phyloP scores from a whole-genome alignment of 2,329 filamentous ascomycete species.

The Aspergillus arachidicola region DNA sequence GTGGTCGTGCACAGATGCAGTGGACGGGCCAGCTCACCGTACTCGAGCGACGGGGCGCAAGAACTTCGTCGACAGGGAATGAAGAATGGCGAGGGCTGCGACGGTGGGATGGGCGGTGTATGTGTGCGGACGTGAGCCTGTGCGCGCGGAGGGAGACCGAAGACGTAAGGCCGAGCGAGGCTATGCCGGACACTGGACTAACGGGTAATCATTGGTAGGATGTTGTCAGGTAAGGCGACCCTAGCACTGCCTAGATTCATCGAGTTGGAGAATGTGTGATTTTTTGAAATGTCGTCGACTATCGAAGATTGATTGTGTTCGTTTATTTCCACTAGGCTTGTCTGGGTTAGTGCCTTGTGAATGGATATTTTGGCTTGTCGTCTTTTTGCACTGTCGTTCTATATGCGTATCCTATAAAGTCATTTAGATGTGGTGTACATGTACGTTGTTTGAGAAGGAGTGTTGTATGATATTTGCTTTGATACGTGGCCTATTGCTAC shows the following conservation, averaged over 20 bases:
- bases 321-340: neutral
- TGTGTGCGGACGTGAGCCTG: neutral
- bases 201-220: neutral
- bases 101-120: too few species aligned
- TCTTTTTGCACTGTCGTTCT: neutral
- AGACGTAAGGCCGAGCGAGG: neutral
- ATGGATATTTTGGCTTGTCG: neutral
- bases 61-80: neutral
- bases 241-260: neutral
- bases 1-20: neutral
- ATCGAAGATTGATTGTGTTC: too few species aligned
- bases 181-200: neutral
- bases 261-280: neutral
- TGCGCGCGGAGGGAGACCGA: neutral
- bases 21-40: neutral
- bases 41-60: neutral
- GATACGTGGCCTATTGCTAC: neutral
- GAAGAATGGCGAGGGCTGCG: neutral
- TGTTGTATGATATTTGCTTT: neutral
- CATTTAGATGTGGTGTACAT: neutral
- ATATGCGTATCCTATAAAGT: neutral
- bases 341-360: neutral
- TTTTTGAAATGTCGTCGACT: neutral
- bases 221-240: neutral
- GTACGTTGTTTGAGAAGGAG: neutral